Base-by-base conservation (phyloP, 768 basidiomycete genomes). In the Pleurotus salmoneostramineus region DNA sequence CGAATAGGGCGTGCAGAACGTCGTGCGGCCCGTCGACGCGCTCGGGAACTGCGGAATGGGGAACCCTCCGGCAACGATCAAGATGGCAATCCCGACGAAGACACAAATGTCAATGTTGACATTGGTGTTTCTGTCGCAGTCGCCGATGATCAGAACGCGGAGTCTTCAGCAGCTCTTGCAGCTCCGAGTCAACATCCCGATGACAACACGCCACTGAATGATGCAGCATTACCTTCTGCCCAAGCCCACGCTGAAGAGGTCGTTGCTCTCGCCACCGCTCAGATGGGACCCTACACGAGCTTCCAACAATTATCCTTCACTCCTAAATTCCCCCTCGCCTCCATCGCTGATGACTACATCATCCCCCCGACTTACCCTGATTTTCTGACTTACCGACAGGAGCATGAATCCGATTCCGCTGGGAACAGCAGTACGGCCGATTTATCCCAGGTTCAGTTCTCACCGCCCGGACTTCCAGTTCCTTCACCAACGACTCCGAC, bases 291-390 rank as follows among this genome's bases (percentile, higher is more conserved):
- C 33, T 96, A 95, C 68, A 92, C 90, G 15, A 95, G 92, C 5
- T 95, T 96, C 74, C 94, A 95, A 66, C 93, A 96, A 72, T 75
- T 96, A 12, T 80, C 78, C 6, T 95, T 93, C 65, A 83, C 94
- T 3, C 93, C 93, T 7, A 87, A 81, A 51, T 92, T 96, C 64
- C 93, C 93, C n/a, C 77, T 95, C 56, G 89, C 89, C 31, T 83
- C 89, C 0, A 90, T 96, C 56, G 89, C 93, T 32, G 91, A 95
- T 65, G 91, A 94, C 43, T 96, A 91, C 70, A 83, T 93, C 58
- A 96, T 96, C 52, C 93, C 93, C 6, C 93, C 93, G 0, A 92
- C 92, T 60, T 96, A 96, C 71, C 82, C 85, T 10, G 78, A 84
- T 43, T 92, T 93, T 71, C 71, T 91, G 59, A 79, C 84, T 45